A percentile compares a stretch with the other conserved stretches of the same genome.
phyloP scores from a whole-genome alignment of 2,329 filamentous ascomycete genomes.

The Endoconidiophora polonica region DNA sequence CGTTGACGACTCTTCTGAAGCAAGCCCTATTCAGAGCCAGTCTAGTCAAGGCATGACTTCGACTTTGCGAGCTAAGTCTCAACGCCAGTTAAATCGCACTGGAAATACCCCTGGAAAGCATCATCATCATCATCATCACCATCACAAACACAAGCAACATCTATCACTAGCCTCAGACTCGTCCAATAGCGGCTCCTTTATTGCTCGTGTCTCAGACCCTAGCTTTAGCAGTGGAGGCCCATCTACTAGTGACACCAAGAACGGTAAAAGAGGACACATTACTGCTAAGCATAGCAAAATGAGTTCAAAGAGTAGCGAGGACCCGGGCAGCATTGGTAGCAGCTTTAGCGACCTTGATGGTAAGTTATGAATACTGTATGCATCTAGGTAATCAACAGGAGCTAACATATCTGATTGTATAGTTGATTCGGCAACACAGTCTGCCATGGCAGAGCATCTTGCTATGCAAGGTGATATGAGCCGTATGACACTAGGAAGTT shows the following conservation, averaged over 20 bases:
- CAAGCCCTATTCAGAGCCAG: conserved; percentile 10
- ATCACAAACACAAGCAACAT: conserved; percentile 19
- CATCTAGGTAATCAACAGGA: not conserved
- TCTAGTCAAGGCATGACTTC: conserved; percentile 32
- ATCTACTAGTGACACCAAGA: conserved; percentile 38
- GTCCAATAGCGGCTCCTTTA: conserved; percentile 37
- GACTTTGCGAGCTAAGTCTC: conserved; percentile 32
- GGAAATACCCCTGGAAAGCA: not conserved
- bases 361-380: conserved; percentile 19
- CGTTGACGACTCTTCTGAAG: conserved; percentile 22
- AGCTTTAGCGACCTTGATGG: conserved; percentile 77
- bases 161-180: conserved; percentile 46
- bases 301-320: conserved; percentile 46
- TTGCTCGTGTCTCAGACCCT: conserved; percentile 21
- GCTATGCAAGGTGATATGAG: conserved; percentile 51
- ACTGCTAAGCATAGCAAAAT: conserved; percentile 33
- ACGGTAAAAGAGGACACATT: conserved; percentile 39
- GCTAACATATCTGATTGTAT: conserved; percentile 2
- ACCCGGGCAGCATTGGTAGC: conserved; percentile 44
- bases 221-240: conserved; percentile 20
- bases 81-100: conserved; percentile 15
- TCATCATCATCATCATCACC: conserved; percentile 20
- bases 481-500: conserved; percentile 20
- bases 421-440: conserved; percentile 64
- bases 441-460: conserved; percentile 61